These are phyloP conservation scores for Hypoxylon sp. DNA, from an alignment of 2,329 filamentous ascomycete species.

Conservation along the genomic window DNA sequence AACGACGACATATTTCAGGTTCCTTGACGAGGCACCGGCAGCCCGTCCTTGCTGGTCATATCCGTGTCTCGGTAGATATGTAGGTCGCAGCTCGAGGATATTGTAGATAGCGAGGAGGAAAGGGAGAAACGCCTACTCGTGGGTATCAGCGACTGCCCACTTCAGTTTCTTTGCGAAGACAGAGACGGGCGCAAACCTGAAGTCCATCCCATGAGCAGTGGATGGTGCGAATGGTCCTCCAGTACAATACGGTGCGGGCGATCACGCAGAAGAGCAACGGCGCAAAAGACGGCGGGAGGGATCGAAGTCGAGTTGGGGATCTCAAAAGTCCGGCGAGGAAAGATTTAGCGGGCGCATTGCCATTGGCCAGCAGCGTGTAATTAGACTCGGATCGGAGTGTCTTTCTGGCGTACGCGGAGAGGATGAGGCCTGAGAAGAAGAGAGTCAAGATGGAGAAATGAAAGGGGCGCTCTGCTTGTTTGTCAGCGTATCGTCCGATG, in stretches of 20 bases:
- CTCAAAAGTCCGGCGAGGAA: slow-evolving; percentile 28
- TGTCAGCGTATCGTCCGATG: background rate
- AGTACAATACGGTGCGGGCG: slow-evolving; percentile 49
- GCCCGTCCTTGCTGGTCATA: slow-evolving; percentile 34
- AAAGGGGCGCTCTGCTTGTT: slow-evolving; percentile 49
- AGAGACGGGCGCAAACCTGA: slow-evolving; percentile 47
- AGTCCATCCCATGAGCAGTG: slow-evolving; percentile 54
- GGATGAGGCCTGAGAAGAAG: slow-evolving; percentile 43
- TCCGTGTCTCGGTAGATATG: slow-evolving; percentile 44
- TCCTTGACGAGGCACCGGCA: slow-evolving; percentile 9
- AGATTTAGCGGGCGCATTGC: slow-evolving; percentile 23
- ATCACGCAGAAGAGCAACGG: slow-evolving; percentile 46
- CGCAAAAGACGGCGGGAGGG: slow-evolving; percentile 35
- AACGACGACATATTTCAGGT: slow-evolving; percentile 42
- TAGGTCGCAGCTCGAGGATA: slow-evolving; percentile 37
- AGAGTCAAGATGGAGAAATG: slow-evolving; percentile 53
- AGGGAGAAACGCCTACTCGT: slow-evolving; percentile 51
- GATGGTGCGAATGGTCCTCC: slow-evolving; percentile 51
- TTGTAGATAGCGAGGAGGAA: slow-evolving; percentile 47
- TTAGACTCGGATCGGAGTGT: slow-evolving; percentile 29
- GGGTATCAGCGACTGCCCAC: slow-evolving; percentile 5
- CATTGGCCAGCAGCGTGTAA: slow-evolving; percentile 27
- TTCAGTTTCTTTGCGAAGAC: background rate
- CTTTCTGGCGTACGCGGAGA: slow-evolving; percentile 39
- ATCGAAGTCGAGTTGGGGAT: slow-evolving; percentile 29